These are phyloP conservation scores for Hyaloperonospora brassicae DNA, from an alignment of 352 stramenopile genomes.

Conservation along the genomic window DNA sequence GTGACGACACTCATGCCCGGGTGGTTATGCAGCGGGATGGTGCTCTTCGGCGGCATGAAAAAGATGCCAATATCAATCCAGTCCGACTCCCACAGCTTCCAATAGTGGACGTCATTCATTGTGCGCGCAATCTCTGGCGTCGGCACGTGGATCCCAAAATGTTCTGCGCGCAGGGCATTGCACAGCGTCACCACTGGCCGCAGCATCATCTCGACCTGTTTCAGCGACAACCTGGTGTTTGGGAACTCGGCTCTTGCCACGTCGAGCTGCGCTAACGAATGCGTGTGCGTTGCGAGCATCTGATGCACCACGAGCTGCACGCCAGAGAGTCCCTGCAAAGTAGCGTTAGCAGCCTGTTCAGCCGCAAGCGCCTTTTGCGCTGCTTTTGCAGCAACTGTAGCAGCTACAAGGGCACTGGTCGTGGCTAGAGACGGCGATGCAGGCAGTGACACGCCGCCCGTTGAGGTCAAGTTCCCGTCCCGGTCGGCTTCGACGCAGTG, in stretches of 20 bases:
- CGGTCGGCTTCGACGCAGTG: constrained; percentile 42
- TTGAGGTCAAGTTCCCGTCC: constrained; percentile 4
- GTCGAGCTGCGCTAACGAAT: constrained; percentile 42
- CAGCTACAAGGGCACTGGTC: constrained; percentile 17
- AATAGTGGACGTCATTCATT: constrained; percentile 79
- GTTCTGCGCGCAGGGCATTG: constrained; percentile 43
- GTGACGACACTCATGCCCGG: constrained; percentile 80
- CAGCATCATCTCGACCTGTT: constrained; percentile 62
- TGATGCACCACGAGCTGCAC: constrained; percentile 67
- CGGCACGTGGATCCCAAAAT: constrained; percentile 68
- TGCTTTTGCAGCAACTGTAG: constrained; percentile 32
- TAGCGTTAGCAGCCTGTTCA: constrained; percentile 32
- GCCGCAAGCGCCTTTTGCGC: constrained; percentile 30
- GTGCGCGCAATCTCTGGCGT: constrained; percentile 54
- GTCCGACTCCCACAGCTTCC: constrained; percentile 80
- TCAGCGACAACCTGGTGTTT: constrained; percentile 63
- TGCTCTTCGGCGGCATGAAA: constrained; percentile 69
- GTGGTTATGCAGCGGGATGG: constrained; percentile 77
- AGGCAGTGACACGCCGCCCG: constrained; percentile 19
- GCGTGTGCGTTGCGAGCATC: constrained; percentile 54
- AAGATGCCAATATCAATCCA: constrained; percentile 83
- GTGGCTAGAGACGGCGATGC: constrained; percentile 18
- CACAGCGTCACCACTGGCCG: constrained; percentile 49
- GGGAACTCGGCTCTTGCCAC: constrained; percentile 48
- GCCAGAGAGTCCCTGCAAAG: constrained; percentile 44